Evolutionary conservation across 2,329 filamentous ascomycete species (phyloP), one percentile per base, ranked within the genome.

Genomic region (Pezizomycotina sp.): DNA sequence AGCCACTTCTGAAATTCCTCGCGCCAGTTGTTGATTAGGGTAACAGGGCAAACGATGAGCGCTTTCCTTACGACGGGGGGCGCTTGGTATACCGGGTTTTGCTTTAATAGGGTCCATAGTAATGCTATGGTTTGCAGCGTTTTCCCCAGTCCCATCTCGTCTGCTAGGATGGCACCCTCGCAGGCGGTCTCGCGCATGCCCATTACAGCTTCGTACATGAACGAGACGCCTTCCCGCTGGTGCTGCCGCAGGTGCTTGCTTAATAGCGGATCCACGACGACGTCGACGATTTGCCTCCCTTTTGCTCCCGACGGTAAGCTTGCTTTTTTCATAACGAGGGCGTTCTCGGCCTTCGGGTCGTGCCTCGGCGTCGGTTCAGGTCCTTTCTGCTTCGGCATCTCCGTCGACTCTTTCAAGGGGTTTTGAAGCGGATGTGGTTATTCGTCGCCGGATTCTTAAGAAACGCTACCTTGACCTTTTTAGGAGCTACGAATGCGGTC

Each of bases 181-280:
- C 75, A 74, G 48, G 69, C 69, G 43, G 67, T 72, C 26, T 64
- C 59, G 26, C 72, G 64, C 63, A 79, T 67, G 4, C 75, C 75
- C 75, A 80, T 80, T 0, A 80, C 71, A 51, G 75, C 79, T 55
- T 80, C 75, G 50, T 81, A 81, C 27, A 81, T 54, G 48, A 81
- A 80, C 31, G 68, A 61, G 1, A 80, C 72, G 14, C 76, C 76
- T 50, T 75, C 69, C 9, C 70, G 64, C 51, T 81, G 76, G 52
- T 81, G 76, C 8, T 69, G 66, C 18, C 74, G 66, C 6, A 81
- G 58, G 47, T 71, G 64, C 45, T 68, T 71, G 5, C 62, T 59
- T 10, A 81, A 52, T 7, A 76, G 55, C 2, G 76, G 76, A 53
- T 81, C 76, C 3, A 81, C 63, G 0, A 80, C 75, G 2, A 81